phyloP scores from a whole-genome alignment of 805 yeast genomes.

The Starmerella stellata region DNA sequence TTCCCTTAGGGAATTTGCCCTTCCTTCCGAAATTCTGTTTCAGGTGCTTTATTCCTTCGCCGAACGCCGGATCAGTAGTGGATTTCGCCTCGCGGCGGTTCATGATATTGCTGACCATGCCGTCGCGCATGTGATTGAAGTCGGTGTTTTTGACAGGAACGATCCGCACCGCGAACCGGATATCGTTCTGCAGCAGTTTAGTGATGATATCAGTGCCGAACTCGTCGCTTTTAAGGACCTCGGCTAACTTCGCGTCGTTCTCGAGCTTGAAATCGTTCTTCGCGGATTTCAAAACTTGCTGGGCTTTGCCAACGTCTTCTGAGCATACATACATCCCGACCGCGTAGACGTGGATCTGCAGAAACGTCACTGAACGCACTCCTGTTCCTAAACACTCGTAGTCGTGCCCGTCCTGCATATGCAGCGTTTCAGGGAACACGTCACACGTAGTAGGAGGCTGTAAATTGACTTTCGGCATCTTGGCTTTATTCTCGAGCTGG shows the following conservation, averaged over 20 bases:
- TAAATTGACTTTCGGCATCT: slow-evolving; percentile 4
- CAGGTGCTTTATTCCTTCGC: slow-evolving; percentile 50
- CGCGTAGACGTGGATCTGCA: slow-evolving; percentile 70
- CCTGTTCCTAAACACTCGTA: slow-evolving; percentile 63
- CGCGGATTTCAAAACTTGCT: slow-evolving; percentile 9
- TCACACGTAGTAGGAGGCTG: slow-evolving; percentile 23
- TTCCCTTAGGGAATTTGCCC: slow-evolving; percentile 61
- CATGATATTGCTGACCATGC: slow-evolving; percentile 61
- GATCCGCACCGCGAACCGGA: slow-evolving; percentile 52
- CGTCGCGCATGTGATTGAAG: slow-evolving; percentile 75
- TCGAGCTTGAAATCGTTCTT: slow-evolving; percentile 14
- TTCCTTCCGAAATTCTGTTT: slow-evolving; percentile 42
- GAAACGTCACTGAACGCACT: slow-evolving; percentile 62
- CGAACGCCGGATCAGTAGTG: slow-evolving; percentile 29
- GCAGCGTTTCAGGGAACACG: slow-evolving; percentile 21
- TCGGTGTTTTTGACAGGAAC: slow-evolving; percentile 84
- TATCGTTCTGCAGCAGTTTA: slow-evolving; percentile 38
- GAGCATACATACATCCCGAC: slow-evolving; percentile 62
- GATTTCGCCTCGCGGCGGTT: slow-evolving; percentile 44
- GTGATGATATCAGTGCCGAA: slow-evolving; percentile 40
- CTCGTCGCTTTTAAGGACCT: slow-evolving; percentile 16
- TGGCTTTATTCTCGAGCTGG: neutral
- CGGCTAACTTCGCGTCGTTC: slow-evolving; percentile 25
- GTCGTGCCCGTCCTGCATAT: slow-evolving; percentile 18
- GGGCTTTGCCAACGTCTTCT: slow-evolving; percentile 28